Evolutionary conservation across 2,329 filamentous ascomycete genomes (phyloP), one percentile per base, ranked within the genome.

Genomic region (Hypoxylon sp.): DNA sequence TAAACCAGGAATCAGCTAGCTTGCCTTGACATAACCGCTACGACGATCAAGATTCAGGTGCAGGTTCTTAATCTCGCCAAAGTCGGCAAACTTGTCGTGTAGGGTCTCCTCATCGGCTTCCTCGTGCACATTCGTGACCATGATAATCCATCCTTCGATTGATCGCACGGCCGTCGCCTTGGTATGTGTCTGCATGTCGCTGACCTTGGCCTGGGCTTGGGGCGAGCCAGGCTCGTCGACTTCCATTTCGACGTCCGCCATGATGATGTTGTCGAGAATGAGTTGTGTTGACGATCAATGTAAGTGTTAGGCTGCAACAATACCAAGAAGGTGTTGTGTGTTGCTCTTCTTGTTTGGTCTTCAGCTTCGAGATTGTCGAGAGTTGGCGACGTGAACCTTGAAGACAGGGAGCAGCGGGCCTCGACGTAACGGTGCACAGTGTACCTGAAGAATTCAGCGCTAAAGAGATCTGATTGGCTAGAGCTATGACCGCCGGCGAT

Each of bases 71-170:
- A 96, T 93, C 80, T 95, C 91, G 73, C 93, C 93, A 75, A 87
- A 96, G 74, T 96, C 92, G 74, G 88, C 91, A 78, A 96, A 96
- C 78, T 89, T 85, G 78, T 96, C 93, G 74, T 91, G 91, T 61
- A 96, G 78, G 47, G 92, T 90, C 81, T 96, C 92, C 80, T 96
- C 92, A 72, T 90, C 91, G 52, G 92, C 91, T 79, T 96, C 92
- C 77, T 96, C 92, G 81, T 96, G 92, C 32, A 96, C 90, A 75
- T 96, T 96, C 55, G 92, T 94, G 70, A 92, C 92, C 68, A 93
- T 89, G 74, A 96, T 84, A 79, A 96, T 96, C 93, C 93, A 96
- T 72, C 93, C 92, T 80, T 96, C 92, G 75, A 96, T 94, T 59
- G 91, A 94, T 74, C 92, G 91, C 64, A 96, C 92, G 23, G 92